A percentile compares a stretch with the other conserved stretches of the same genome.
phyloP scores from a whole-genome alignment of 2,329 filamentous ascomycete species.

The Diaporthe amygdali region DNA sequence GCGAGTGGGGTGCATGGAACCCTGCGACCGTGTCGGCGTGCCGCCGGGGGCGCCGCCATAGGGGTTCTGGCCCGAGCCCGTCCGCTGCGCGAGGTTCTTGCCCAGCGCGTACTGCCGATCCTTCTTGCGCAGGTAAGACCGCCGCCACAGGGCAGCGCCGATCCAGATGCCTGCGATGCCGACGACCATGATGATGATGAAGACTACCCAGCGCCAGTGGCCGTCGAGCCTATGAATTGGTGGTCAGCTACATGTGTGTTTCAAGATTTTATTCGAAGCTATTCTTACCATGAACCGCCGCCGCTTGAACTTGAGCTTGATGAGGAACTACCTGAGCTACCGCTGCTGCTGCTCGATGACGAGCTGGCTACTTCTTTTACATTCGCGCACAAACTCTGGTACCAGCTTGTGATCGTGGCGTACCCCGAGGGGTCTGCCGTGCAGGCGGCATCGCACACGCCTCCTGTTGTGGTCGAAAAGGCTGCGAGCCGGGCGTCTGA shows the following conservation, averaged over 20 bases:
- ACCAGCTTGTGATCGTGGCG: conserved; percentile 71
- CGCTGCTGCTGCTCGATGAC: conserved; percentile 34
- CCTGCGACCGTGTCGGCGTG: conserved; percentile 31
- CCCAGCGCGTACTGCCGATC: conserved; percentile 60
- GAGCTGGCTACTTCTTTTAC: conserved; percentile 37
- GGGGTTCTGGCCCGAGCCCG: conserved; percentile 33
- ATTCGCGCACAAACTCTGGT: conserved; percentile 66
- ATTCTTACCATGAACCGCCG: conserved; percentile 51
- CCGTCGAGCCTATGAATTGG: conserved; percentile 61
- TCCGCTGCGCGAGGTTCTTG: conserved; percentile 42
- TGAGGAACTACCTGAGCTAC: conserved; percentile 32
- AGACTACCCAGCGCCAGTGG: conserved; percentile 83
- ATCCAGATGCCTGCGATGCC: conserved; percentile 71
- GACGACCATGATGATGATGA: conserved; percentile 76
- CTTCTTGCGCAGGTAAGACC: conserved; percentile 74
- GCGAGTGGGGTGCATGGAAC: conserved; percentile 38
- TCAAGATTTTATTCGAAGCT: neutral
- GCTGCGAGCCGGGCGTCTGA: conserved; percentile 61
- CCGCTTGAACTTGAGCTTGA: conserved; percentile 30
- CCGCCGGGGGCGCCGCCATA: conserved; percentile 40
- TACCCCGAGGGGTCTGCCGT: conserved; percentile 54
- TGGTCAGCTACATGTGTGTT: conserved; percentile 15
- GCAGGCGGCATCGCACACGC: conserved; percentile 69
- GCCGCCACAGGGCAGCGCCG: conserved; percentile 72
- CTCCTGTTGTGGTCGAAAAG: conserved; percentile 60